Conservation (phyloP, 805 yeast species). For the Candida coleopterorum region DNA sequence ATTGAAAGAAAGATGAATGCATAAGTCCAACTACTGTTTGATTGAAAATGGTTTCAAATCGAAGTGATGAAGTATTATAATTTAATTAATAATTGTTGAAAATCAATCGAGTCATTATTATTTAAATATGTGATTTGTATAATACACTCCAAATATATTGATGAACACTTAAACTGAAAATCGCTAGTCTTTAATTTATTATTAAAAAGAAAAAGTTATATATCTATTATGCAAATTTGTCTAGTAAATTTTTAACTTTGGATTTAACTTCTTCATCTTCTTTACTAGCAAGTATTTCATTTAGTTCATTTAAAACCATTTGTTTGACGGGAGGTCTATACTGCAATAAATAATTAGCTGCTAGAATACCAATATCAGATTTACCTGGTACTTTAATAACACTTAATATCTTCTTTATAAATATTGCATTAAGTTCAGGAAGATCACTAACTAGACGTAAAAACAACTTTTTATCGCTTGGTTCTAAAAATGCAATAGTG, state of each 20-base stretch:
- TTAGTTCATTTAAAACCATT: conserved; percentile 45
- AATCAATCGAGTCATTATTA: no score
- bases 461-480: conserved; percentile 72
- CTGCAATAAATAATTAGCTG: conserved; percentile 79
- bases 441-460: conserved; percentile 82
- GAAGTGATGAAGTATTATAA: no score
- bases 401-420: conserved; percentile 63
- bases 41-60: no score
- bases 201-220: no score
- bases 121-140: no score
- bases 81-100: no score
- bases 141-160: no score
- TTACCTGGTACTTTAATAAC: conserved; percentile 85
- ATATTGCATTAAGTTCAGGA: conserved; percentile 63
- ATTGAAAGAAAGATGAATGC: no score
- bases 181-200: no score
- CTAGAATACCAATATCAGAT: conserved; percentile 71
- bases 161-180: no score
- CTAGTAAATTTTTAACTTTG: conserved; percentile 1
- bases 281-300: conserved; percentile 38
- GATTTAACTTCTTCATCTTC: conserved; percentile 33
- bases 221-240: neutral
- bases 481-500: conserved; percentile 78
- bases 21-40: no score
- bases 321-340: conserved; percentile 81